These are phyloP conservation scores for Lipomyces lipofer DNA, from an alignment of 805 yeast species.

Conservation along the genomic window DNA sequence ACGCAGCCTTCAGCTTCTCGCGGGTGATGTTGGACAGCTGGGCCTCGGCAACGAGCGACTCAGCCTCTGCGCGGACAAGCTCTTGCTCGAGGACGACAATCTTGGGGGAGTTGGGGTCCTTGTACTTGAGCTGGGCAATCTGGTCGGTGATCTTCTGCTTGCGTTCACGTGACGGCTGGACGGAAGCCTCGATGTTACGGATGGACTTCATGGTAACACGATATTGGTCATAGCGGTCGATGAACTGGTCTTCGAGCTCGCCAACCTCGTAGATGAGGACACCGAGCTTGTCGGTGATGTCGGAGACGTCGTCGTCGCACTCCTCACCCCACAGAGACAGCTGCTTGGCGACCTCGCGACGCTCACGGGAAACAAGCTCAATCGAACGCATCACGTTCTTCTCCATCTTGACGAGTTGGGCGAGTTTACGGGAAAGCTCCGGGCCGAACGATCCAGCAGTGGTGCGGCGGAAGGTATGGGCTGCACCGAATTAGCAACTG, in stretches of 20 bases:
- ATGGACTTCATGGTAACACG: constrained; percentile 91
- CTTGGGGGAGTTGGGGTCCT: constrained; percentile 97
- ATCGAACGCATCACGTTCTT: constrained; percentile 92
- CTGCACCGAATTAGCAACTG: constrained; percentile 5
- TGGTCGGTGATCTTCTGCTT: constrained; percentile 96
- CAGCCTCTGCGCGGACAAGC: constrained; percentile 98
- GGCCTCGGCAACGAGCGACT: constrained; percentile 97
- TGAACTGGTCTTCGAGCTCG: constrained; percentile 96
- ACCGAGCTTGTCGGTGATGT: constrained; percentile 96
- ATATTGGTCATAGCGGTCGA: constrained; percentile 97
- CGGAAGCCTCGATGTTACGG: constrained; percentile 95
- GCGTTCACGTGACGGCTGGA: constrained; percentile 97
- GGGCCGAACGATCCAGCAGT: constrained; percentile 86
- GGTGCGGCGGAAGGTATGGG: constrained; percentile 33
- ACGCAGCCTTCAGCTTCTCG: constrained; percentile 96
- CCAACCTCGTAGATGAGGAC: constrained; percentile 94
- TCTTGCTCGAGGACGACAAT: constrained; percentile 95
- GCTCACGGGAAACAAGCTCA: constrained; percentile 89
- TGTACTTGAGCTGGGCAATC: constrained; percentile 96
- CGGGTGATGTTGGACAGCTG: constrained; percentile 97
- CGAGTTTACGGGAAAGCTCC: constrained; percentile 86
- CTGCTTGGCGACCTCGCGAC: constrained; percentile 96
- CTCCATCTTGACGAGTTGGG: constrained; percentile 92
- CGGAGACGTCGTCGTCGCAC: constrained; percentile 95
- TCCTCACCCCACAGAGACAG: constrained; percentile 97